phyloP scores from a whole-genome alignment of 2,329 filamentous ascomycete genomes.

The Chalaropsis ovoidea region DNA sequence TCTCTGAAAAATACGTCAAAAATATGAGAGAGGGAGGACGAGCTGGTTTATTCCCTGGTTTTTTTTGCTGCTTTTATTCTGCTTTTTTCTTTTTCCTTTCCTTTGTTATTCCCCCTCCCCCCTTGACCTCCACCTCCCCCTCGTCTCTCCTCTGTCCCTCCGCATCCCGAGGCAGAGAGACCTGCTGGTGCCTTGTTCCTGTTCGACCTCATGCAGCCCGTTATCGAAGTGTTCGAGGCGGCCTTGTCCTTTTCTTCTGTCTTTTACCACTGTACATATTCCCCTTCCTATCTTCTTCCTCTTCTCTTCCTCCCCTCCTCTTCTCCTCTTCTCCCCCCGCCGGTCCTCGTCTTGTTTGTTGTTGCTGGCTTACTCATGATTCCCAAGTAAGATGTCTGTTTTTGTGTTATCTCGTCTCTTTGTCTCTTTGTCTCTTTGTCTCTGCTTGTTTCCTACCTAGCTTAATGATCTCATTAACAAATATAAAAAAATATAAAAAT shows the following conservation, averaged over 20 bases:
- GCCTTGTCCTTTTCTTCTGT: slow-evolving; percentile 1
- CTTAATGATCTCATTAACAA: slow-evolving; percentile 5
- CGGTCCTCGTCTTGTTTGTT: background rate
- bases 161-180: background rate
- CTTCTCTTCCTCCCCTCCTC: background rate
- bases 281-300: background rate
- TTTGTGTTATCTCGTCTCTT: background rate
- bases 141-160: background rate
- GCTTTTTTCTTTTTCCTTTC: slow-evolving; percentile 8
- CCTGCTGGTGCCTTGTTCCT: background rate
- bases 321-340: background rate
- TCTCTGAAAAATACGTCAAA: background rate
- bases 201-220: background rate
- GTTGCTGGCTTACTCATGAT: slow-evolving; percentile 13
- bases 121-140: background rate
- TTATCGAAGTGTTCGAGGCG: slow-evolving; percentile 21
- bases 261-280: slow-evolving; percentile 10
- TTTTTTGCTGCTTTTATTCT: background rate
- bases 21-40: background rate
- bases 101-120: background rate
- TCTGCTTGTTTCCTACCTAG: background rate
- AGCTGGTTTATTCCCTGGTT: background rate
- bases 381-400: slow-evolving; percentile 12
- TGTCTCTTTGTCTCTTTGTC: slow-evolving; percentile 3
- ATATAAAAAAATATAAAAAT: background rate